phyloP scores from a whole-genome alignment of 768 basidiomycete species.

The Pholiota conissans region DNA sequence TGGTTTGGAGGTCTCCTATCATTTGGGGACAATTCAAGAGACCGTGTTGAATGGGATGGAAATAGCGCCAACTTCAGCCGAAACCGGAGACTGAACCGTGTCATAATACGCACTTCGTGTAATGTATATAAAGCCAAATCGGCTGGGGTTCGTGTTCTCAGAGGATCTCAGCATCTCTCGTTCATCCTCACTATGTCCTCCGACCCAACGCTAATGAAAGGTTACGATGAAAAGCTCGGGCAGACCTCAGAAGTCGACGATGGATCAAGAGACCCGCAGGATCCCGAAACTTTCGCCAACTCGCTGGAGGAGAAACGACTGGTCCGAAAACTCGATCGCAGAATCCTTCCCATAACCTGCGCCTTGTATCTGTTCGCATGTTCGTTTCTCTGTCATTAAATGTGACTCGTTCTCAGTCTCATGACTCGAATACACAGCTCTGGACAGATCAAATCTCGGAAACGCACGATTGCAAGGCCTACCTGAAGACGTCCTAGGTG shows the following conservation, averaged over 20 bases:
- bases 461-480: constrained; percentile 79
- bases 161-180: not conserved
- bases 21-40: not conserved
- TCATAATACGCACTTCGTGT: not conserved
- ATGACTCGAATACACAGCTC: constrained; percentile 32
- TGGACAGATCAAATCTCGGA: constrained; percentile 79
- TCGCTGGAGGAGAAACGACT: constrained; percentile 48
- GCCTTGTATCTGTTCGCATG: constrained; percentile 79
- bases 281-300: not conserved
- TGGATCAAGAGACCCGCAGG: not conserved
- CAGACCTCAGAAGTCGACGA: not conserved
- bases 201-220: constrained; percentile 2
- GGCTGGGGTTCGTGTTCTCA: not conserved
- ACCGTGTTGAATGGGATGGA: not conserved
- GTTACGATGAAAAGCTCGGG: constrained; percentile 3
- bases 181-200: not conserved
- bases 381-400: constrained; percentile 32
- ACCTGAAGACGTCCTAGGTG: constrained; percentile 60
- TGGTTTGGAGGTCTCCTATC: not conserved
- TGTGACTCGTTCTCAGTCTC: not conserved
- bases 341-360: constrained; percentile 72
- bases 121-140: not conserved
- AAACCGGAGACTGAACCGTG: not conserved
- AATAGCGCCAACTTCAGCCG: not conserved
- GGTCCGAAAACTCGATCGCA: constrained; percentile 61